Evolutionary conservation across 441 rosid species (phyloP), one percentile per base, ranked within the genome.

Genomic region (Aleurites moluccanus): DNA sequence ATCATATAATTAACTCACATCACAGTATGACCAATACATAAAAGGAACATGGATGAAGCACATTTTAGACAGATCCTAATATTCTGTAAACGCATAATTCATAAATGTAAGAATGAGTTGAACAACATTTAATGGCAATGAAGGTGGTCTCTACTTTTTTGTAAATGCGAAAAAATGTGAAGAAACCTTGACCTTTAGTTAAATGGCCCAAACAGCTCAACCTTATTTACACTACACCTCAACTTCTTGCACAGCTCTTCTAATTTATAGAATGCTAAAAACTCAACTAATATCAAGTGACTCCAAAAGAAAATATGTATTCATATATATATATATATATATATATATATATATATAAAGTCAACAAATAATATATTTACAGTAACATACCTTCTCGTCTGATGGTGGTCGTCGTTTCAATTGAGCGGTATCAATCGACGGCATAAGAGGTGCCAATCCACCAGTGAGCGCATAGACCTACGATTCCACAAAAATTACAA

Each of bases 391-490:
- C 97, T 95, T 95, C 82, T 95, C 97, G 23, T 93, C 94, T 0
- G 92, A 75, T 0, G 90, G 89, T 28, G 97, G 98, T 15, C 90
- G 91, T 65, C 86, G 85, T 64, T 92, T 95, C 88, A 89, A 73
- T 40, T 88, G 94, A 15, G 88, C 80, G 20, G 79, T 84, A 72
- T 93, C 99, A 82, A 89, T 88, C 1, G 97, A 87, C 27, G 97
- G 98, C 97, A 95, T 93, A 76, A 93, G 96, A 59, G 97, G 99
- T 11, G 99, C 96, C 86, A 95, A 78, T 28, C 99, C 99, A 1
- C 99, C 99, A 0, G 99, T 95, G 77, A 93, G 99, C 4, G 98
- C 99, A 78, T 95, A 95, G 73, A 95, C 98, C 97, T 92, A 56
- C 50, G 72, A 82, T 52, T 74, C 55, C 50, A 70, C 71, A 71